A percentile compares a stretch with the other conserved stretches of the same genome.
phyloP scores from a whole-genome alignment of 352 stramenopile genomes.

The Phytophthora tubulina region DNA sequence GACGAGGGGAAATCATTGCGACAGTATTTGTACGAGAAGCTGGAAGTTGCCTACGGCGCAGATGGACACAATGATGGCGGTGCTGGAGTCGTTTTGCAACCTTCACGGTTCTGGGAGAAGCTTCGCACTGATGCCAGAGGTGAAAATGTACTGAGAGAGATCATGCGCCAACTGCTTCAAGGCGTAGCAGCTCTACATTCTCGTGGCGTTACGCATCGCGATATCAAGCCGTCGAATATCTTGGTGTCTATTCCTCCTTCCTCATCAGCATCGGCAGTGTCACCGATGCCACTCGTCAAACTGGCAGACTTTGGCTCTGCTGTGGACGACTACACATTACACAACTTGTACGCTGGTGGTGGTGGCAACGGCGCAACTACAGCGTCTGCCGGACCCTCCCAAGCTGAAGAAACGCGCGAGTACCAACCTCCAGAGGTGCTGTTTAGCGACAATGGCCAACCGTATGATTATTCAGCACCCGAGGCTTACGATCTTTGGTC shows the following conservation, averaged over 20 bases:
- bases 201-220: slow-evolving; percentile 92
- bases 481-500: slow-evolving; percentile 93
- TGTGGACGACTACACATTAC: slow-evolving; percentile 79
- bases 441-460: slow-evolving; percentile 62
- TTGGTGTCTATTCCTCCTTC: slow-evolving; percentile 53
- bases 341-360: slow-evolving; percentile 70
- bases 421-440: slow-evolving; percentile 96
- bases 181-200: slow-evolving; percentile 91
- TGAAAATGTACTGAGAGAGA: slow-evolving; percentile 88
- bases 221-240: slow-evolving; percentile 88
- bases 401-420: slow-evolving; percentile 94
- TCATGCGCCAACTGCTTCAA: slow-evolving; percentile 95
- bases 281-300: slow-evolving; percentile 65
- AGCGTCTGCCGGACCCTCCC: slow-evolving; percentile 69
- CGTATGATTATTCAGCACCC: slow-evolving; percentile 70
- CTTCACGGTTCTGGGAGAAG: slow-evolving; percentile 84
- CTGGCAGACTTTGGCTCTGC: slow-evolving; percentile 91
- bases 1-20: slow-evolving; percentile 91
- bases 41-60: slow-evolving; percentile 45
- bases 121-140: slow-evolving; percentile 62
- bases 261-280: slow-evolving; percentile 12
- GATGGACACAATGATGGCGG: slow-evolving; percentile 18
- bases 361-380: slow-evolving; percentile 74
- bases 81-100: slow-evolving; percentile 70
- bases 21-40: slow-evolving; percentile 86